Base-by-base conservation (phyloP, 768 basidiomycete species). In the Tricholoma furcatifolium region DNA sequence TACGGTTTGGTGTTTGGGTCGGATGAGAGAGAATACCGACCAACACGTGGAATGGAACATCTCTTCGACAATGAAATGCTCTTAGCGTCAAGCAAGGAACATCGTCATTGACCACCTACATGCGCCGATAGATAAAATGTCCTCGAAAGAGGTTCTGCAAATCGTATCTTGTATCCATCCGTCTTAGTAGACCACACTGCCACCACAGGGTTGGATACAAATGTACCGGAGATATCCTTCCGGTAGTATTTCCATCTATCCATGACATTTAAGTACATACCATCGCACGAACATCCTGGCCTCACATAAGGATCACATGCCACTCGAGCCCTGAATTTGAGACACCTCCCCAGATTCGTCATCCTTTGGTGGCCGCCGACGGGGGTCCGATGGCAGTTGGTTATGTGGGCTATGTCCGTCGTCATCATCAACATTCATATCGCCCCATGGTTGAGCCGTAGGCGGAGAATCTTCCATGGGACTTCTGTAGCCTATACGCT, bases 291-390 rank as follows among this genome's bases (percentile, higher is more conserved):
- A 27, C 21, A 17, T 14, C 32, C 39, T 32, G 14, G 23, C 32
- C 40, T 38, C 31, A 17, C 12, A 20, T n/a, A 2, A 17, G 30
- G 15, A 24, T 39, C 42, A 52, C 51, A 53, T 45, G 24, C 43
- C 51, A 23, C 34, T 49, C 15, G 48, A 32, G 7, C 46, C 46
- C 43, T 53, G 45, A n/a, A n/a, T n/a, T n/a, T n/a, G n/a, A 4
- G 41, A 47, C 30, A 47, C 35, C 41, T 51, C 57, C 53, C 46
- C 48, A 47, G 50, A 36, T 18, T 36, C 42, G 24, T 42, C 46
- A 17, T 52, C 43, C 6, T 21, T 50, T 53, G 58, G 58, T 17
- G 58, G 54, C 12, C 58, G 58, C 36, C 54, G 47, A 18, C 58
- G 55, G 9, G 58, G 58, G 31, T 59, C 58, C 8, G 58, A 53